Base-by-base conservation (phyloP, 208 protist species). In the Leishmania guyanensis region DNA sequence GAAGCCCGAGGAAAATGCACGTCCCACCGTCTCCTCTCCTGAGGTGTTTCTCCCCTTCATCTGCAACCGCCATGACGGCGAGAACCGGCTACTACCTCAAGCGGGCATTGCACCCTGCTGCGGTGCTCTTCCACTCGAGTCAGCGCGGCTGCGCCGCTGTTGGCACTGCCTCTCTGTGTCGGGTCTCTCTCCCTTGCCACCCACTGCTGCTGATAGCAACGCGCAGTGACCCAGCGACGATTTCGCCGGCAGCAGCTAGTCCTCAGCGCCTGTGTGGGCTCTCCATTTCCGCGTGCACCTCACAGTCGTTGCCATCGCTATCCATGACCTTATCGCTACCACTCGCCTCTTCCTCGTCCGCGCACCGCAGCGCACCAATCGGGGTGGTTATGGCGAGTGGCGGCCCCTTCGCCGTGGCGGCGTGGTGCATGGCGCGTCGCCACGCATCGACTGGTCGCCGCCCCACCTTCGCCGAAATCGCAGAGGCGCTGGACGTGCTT, bases 401-500 rank as follows among this genome's bases (percentile, higher is more conserved):
- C 36, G 36, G 22, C 22, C n/a, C 39, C 68, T 72, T 22, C 43
- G 43, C 68, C 43, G 10, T 22, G 68, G 43, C 36, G 39, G 68
- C 43, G 43, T 73, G 69, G 26, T 33, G 9, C 51, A 68, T 75
- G 78, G 53, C 85, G 17, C 83, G 88, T 29, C 88, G 88, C 36
- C 84, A 83, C 72, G 81, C 79, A 26, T 71, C 84, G 1, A 66
- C 65, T 29, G 84, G 66, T 0, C 83, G 87, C 39, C 90, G 89
- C 14, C 89, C 91, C 29, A 93, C 92, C 16, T 93, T 87, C 66
- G 26, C 54, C 20, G 91, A 96, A 54, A 82, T 94, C 29, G 43
- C 74, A 6, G 88, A 93, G 70, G 91, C 91, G 51, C 88, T 92
- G n/a, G 39, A 70, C 36, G 85, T 89, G 58, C 77, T 95, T 8